phyloP scores from a whole-genome alignment of 108 stramenopile genomes.

The Epithemia pelagica region DNA sequence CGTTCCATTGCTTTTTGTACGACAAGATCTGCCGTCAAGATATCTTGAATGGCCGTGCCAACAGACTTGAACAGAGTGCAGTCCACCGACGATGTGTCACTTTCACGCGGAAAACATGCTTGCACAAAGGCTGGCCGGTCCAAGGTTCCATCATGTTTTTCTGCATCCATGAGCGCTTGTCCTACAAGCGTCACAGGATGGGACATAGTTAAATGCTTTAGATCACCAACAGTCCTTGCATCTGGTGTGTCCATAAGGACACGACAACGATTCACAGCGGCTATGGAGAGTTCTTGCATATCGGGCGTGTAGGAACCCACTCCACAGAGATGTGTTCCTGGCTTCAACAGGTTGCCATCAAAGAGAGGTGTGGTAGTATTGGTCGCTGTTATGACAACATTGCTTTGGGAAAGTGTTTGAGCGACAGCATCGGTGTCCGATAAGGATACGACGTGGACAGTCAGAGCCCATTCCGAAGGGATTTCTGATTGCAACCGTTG shows the following conservation, averaged over 20 bases:
- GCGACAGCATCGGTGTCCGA: conserved; percentile 24
- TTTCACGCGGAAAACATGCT: too few species aligned
- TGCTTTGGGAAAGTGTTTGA: conserved; percentile 41
- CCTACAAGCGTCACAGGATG: conserved; percentile 46
- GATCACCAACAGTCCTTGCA: conserved; percentile 71
- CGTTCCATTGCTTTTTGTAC: conserved; percentile 26
- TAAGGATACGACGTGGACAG: conserved; percentile 22
- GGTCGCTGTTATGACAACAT: conserved; percentile 55
- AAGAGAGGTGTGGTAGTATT: conserved; percentile 66
- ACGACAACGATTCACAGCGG: conserved; percentile 25
- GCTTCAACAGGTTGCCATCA: conserved; percentile 30
- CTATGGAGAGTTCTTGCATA: conserved; percentile 53
- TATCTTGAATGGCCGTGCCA: conserved; percentile 76
- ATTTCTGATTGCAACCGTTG: conserved; percentile 18
- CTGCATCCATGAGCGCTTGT: conserved; percentile 31
- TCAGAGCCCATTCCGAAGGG: background rate
- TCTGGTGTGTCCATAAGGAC: conserved; percentile 66
- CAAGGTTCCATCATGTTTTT: too few species aligned
- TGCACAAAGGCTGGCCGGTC: too few species aligned
- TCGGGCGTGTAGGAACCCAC: conserved; percentile 67
- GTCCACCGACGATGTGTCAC: conserved; percentile 11
- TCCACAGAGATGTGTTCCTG: conserved; percentile 63
- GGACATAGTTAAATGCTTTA: conserved; percentile 33
- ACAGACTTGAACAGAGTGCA: conserved; percentile 72
- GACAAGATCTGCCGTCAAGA: conserved; percentile 52